Percentiles rank a stretch among this genome's conserved stretches.
Conservation (phyloP, 495 filamentous ascomycete species). For the Ascodesmis nigricans region DNA sequence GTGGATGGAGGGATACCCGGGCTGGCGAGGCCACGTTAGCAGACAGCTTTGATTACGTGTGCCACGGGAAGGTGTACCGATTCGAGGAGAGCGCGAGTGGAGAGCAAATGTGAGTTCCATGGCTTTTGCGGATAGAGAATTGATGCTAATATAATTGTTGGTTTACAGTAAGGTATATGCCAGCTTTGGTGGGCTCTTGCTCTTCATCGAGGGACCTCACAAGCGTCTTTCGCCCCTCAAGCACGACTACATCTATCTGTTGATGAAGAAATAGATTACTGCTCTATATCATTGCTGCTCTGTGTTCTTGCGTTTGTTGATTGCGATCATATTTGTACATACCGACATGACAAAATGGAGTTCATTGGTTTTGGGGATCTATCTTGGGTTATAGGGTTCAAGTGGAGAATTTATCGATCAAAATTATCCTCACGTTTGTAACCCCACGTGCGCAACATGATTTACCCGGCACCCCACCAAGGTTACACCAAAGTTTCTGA, state of each 20-base stretch:
- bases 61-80: constrained; percentile 91
- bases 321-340: too few species aligned
- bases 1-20: constrained; percentile 51
- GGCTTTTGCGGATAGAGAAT: constrained; percentile 2
- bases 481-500: too few species aligned
- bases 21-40: constrained; percentile 53
- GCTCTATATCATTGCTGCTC: too few species aligned
- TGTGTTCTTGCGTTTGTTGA: too few species aligned
- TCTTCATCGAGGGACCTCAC: constrained; percentile 79
- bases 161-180: constrained; percentile 63
- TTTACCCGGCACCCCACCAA: too few species aligned
- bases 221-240: constrained; percentile 79
- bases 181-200: constrained; percentile 76
- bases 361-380: too few species aligned
- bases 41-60: constrained; percentile 91
- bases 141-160: background rate
- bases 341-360: too few species aligned
- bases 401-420: too few species aligned
- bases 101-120: constrained; percentile 53
- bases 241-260: constrained; percentile 81
- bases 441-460: too few species aligned
- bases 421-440: too few species aligned
- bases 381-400: too few species aligned
- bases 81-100: constrained; percentile 79
- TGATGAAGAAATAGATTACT: constrained; percentile 79